Conservation (phyloP, 2,329 filamentous ascomycete species). For the Zymoseptoria brevis region DNA sequence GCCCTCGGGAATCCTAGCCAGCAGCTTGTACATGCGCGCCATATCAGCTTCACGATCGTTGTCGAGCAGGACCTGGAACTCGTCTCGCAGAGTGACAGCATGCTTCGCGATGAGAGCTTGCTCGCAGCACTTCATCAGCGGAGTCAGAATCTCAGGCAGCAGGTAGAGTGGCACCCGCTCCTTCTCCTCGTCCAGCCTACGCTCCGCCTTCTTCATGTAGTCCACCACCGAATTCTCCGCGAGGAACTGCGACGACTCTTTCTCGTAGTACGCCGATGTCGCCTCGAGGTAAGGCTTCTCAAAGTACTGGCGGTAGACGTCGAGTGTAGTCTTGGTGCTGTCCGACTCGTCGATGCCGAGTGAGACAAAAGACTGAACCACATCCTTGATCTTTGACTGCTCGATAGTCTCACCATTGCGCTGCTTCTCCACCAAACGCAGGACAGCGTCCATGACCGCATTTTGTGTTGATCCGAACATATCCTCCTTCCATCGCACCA, state of each 20-base stretch:
- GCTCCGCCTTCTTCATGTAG: constrained; percentile 99
- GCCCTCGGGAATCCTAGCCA: constrained; percentile 83
- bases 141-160: constrained; percentile 77
- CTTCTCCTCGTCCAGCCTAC: constrained; percentile 83
- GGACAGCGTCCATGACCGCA: constrained; percentile 89
- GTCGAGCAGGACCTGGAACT: constrained; percentile 89
- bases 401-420: constrained; percentile 97
- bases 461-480: constrained; percentile 76
- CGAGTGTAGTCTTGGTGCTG: constrained; percentile 84
- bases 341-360: constrained; percentile 90
- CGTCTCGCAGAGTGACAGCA: constrained; percentile 75
- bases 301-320: constrained; percentile 89
- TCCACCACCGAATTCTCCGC: constrained; percentile 96
- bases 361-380: constrained; percentile 91
- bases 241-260: constrained; percentile 88
- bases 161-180: constrained; percentile 87
- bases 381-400: constrained; percentile 90
- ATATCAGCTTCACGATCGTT: constrained; percentile 94
- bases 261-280: constrained; percentile 77
- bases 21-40: constrained; percentile 87
- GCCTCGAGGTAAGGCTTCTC: constrained; percentile 84
- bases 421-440: constrained; percentile 95
- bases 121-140: constrained; percentile 81
- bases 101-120: constrained; percentile 84
- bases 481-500: constrained; percentile 90